Conservation (phyloP, 495 filamentous ascomycete species). For the Tuber borchii region DNA sequence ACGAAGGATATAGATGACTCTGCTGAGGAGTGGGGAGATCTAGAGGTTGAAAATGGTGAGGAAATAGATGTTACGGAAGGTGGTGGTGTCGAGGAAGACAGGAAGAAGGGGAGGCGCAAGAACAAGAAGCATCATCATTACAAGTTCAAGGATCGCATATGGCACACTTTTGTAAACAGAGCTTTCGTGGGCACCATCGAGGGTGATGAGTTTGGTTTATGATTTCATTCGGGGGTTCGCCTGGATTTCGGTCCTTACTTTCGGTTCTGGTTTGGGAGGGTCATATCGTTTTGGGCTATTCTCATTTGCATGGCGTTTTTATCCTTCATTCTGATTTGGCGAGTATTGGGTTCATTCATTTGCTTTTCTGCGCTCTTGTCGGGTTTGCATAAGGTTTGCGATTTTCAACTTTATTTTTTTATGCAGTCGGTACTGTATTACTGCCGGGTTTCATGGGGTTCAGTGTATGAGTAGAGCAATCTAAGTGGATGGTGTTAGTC, state of each 20-base stretch:
- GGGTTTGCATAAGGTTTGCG: conserved; percentile 19
- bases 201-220: conserved; percentile 50
- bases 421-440: conserved; percentile 8
- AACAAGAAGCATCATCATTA: conserved; percentile 47
- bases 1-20: conserved; percentile 13
- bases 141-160: conserved; percentile 54
- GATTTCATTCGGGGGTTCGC: conserved; percentile 3
- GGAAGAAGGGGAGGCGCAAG: conserved; percentile 49
- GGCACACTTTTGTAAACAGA: conserved; percentile 68
- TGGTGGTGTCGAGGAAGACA: conserved; percentile 34
- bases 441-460: neutral
- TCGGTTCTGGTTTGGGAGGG: conserved; percentile 7
- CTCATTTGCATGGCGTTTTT: conserved; percentile 29
- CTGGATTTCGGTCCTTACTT: neutral
- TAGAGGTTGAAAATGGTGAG: conserved; percentile 31
- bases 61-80: conserved; percentile 30
- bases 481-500: neutral
- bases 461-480: neutral
- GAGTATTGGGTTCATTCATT: conserved; percentile 29
- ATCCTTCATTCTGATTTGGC: conserved; percentile 28
- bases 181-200: conserved; percentile 72
- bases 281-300: conserved; percentile 24
- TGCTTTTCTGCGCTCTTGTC: conserved; percentile 12
- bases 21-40: conserved; percentile 23
- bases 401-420: conserved; percentile 18